Base-by-base conservation (phyloP, 1,139 yeast genomes). In the Saccharomyces hybrid region DNA sequence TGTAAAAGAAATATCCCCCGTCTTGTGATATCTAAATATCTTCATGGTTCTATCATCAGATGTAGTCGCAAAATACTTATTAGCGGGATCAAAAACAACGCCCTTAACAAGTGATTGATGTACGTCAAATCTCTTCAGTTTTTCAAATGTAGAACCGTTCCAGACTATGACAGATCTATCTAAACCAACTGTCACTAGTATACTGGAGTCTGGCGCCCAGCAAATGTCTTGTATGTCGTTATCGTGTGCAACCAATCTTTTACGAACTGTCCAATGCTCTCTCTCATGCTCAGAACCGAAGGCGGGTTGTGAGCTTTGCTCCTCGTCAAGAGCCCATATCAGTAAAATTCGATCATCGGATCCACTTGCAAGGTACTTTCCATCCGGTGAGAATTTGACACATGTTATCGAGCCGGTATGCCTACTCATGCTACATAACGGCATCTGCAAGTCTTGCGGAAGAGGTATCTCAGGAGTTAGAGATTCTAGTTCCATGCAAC, bases 81-180 rank as follows among this genome's bases (percentile, higher is more conserved):
- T 91, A 1, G 99, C 99, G 0, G 98, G 99, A 68, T 93, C 99
- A 70, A 93, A 93, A 0, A 93, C 93, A 11, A 93, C 88, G 52
- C 99, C 99, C 70, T 93, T 93, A 38, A 95, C 98, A 75, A 89
- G 93, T 3, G 96, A 86, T 67, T 89, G 96, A 70, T 95, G 99
- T 28, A 90, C 86, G 66, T 93, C 97, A 61, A 91, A 86, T 47
- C 96, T 75, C 67, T 90, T 89, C 54, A 93, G 81, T 61, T 88
- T 82, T 68, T 93, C 98, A 73, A 93, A 93, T 0, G 97, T 93
- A 2, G 82, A 72, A 1, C 97, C 99, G 65, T 85, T 88, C 98
- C 99, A 95, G 11, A 95, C 84, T 50, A 93, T 86, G 52, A 93
- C 87, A 53, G 91, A 85, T 64, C 97, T 77, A 71, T 93, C 99